Base-by-base conservation (phyloP, 2,329 filamentous ascomycete species). In the Graphilbum sp. region DNA sequence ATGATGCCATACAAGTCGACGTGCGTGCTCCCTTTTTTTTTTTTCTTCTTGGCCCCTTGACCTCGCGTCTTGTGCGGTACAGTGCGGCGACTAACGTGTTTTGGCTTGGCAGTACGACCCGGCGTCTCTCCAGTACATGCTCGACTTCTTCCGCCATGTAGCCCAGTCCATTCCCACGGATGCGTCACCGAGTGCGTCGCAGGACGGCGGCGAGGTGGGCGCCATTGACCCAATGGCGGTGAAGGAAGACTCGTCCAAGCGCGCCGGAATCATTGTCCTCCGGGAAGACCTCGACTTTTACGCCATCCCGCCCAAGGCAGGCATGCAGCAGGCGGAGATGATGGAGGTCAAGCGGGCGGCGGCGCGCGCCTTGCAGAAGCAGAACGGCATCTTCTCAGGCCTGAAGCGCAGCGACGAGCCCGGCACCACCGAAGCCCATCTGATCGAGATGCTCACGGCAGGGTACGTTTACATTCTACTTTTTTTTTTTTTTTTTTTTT, bases 361-460 rank as follows among this genome's bases (percentile, higher is more conserved):
- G 11, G 87, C 85, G 18, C 76, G 74, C 48, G 83, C 85, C n/a
- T 60, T 98, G 46, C 68, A 95, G 48, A 73, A 75, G 53, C 90
- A 98, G 57, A 75, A 87, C 49, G 90, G 90, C 35, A 98, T 98
- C 50, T 98, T 98, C 56, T 94, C 87, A 4, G 90, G 90, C 0
- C 63, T 98, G 34, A 81, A 90, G 58, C 85, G 88, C 55, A 96
- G 88, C 51, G 87, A 98, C 49, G 90, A 98, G 60, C 79, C 83
- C 16, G 90, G 90, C 17, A 95, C 88, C 16, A 98, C 90, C 0
- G 90, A 98, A 60, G 90, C 94, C 49, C 90, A 98, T 64, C 67
- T 98, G 30, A 98, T 98, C 52, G 90, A 98, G 64, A 98, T 98
- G 90, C 62, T 98, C 59, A 98, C 90, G 39, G 90, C 90, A 54